Evolutionary conservation across 2,329 filamentous ascomycete species (phyloP), one percentile per base, ranked within the genome.

Genomic region (Bipolaris oryzae): DNA sequence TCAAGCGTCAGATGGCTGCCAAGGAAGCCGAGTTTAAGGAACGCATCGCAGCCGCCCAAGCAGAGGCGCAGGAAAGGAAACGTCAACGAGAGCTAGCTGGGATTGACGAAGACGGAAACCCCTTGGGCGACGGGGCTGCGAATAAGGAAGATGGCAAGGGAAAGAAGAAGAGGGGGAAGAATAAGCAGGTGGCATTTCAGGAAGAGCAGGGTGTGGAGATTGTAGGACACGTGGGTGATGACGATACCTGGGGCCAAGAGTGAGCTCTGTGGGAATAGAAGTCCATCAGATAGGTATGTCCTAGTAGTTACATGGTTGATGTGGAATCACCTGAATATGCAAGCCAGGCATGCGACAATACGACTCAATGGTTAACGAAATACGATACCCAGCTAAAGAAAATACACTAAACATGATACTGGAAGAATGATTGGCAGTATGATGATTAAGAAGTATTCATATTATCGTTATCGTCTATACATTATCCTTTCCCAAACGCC

Each of bases 31-130:
- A 66, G 25, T 74, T 77, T 50, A 54, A 75, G 11, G 66, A 63
- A 18, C 66, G 72, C 5, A 79, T 80, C 55, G 74, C 65, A 15
- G 66, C 63, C 38, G 77, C 77, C 2, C 61, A 62, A 16, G 72
- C 70, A 7, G 64, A 75, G 20, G 61, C 64, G 9, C 70, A 68
- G 41, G 76, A 78, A 63, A 65, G 75, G 52, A 75, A 76, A 58
- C 68, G 72, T 25, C 74, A 72, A 45, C 53, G 50, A 13, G 70
- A 73, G 25, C 55, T 70, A 3, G 69, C 71, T 3, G 69, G 72
- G 0, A 48, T 68, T 1, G 59, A 63, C 31, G 62, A 58, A 28
- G 64, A 71, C 38, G 68, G 67, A 34, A 64, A 65, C 39, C 61
- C 59, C 3, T n/a, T 57, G 37, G 53, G 49, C 23, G 62, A 57